phyloP scores from a whole-genome alignment of 495 filamentous ascomycete genomes.

The Penicillium soppii region DNA sequence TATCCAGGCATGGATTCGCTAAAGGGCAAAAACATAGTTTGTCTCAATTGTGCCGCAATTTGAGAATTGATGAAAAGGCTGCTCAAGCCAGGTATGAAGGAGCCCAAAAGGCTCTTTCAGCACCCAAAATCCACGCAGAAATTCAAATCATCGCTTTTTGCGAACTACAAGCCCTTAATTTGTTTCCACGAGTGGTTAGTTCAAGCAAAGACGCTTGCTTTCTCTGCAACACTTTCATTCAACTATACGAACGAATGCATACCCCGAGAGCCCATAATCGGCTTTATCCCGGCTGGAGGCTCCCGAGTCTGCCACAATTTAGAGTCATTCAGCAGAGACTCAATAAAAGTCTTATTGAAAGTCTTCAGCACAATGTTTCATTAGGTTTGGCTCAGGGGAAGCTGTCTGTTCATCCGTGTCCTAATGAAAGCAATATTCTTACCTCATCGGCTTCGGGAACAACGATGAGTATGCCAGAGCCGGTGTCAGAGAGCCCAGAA shows the following conservation, averaged over 20 bases:
- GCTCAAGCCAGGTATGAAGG: background rate
- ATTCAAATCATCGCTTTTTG: conserved; percentile 18
- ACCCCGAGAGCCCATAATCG: conserved; percentile 7
- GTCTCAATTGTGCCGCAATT: background rate
- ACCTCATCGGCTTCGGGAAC: conserved; percentile 5
- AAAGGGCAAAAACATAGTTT: conserved; percentile 9
- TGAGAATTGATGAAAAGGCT: background rate
- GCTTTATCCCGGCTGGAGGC: conserved; percentile 11
- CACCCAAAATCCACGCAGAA: conserved; percentile 16
- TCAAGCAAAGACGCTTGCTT: conserved; percentile 23
- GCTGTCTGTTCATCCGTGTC: conserved; percentile 7
- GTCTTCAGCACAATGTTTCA: background rate
- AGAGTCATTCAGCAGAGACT: conserved; percentile 7
- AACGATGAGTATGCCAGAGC: conserved; percentile 1
- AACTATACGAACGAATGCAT: conserved; percentile 2
- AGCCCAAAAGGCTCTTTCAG: background rate
- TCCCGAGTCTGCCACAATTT: conserved; percentile 4
- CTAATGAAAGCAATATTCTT: conserved; percentile 15
- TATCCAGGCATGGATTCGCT: conserved; percentile 4
- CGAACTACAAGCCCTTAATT: conserved; percentile 4
- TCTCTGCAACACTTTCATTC: conserved; percentile 15
- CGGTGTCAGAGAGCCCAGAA: background rate
- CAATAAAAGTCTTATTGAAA: conserved; percentile 5
- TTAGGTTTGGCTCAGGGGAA: conserved; percentile 1
- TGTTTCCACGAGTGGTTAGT: conserved; percentile 11